phyloP scores from a whole-genome alignment of 139 green algal species.

The Marvania coccoides region DNA sequence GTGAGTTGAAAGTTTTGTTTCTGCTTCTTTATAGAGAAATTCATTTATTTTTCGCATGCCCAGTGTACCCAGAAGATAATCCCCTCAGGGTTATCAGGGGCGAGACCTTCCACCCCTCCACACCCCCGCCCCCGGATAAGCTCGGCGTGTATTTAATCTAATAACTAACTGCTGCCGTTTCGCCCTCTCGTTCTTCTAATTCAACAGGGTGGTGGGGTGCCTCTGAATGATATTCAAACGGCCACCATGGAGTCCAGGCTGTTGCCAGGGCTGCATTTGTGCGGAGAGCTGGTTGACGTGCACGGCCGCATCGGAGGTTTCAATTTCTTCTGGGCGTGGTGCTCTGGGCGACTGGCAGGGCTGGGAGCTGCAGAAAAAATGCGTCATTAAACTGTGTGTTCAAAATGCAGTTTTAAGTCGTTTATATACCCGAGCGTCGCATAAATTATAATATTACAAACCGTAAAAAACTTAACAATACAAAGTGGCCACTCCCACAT shows the following conservation, averaged over 20 bases:
- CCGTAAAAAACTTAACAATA: no score
- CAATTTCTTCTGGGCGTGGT: constrained; percentile 92
- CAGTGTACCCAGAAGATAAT: no score
- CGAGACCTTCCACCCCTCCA: no score
- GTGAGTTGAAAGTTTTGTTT: background rate
- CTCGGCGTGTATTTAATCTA: no score
- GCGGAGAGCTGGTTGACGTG: constrained; percentile 81
- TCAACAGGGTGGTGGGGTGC: constrained; percentile 70
- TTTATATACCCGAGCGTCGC: no score
- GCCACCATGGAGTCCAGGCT: constrained; percentile 59
- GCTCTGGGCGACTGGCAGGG: constrained; percentile 63
- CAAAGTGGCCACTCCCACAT: no score
- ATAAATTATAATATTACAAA: no score
- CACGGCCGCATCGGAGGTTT: constrained; percentile 89
- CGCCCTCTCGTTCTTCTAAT: background rate
- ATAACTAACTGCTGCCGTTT: no score
- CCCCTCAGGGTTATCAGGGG: no score
- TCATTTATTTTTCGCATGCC: background rate
- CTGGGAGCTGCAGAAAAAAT: constrained; percentile 49
- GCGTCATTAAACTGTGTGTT: no score
- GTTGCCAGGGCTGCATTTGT: constrained; percentile 59
- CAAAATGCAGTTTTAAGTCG: no score
- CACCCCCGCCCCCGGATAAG: no score
- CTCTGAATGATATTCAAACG: constrained; percentile 61
- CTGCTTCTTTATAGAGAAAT: background rate